Percentiles rank a stretch among this genome's conserved stretches.
phyloP scores from a whole-genome alignment of 1,139 yeast species.

The Saccharomyces hybrid region DNA sequence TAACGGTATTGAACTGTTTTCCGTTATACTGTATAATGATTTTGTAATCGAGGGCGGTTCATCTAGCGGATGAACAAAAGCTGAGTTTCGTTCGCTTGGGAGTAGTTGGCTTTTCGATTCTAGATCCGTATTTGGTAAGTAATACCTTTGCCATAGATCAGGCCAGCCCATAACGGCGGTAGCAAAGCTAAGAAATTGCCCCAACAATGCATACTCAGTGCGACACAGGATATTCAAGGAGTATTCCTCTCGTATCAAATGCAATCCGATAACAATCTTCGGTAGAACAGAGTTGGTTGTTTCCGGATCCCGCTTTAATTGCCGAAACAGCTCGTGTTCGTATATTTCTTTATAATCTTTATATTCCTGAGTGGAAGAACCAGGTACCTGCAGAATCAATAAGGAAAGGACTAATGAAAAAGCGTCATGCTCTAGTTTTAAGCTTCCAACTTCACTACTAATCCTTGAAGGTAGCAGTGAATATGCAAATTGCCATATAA shows the following conservation, averaged over 20 bases:
- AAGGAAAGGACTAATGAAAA: not conserved
- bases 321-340: not conserved
- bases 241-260: constrained; percentile 69
- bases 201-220: constrained; percentile 37
- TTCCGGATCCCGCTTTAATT: not conserved
- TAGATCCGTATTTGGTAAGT: constrained; percentile 32
- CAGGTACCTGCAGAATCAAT: not conserved
- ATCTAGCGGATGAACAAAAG: constrained; percentile 28
- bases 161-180: constrained; percentile 74
- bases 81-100: not conserved
- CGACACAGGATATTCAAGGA: constrained; percentile 47
- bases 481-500: constrained; percentile 19
- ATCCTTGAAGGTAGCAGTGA: constrained; percentile 7
- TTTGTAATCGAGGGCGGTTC: constrained; percentile 31
- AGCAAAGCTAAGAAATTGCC: constrained; percentile 52
- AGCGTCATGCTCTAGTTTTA: not conserved
- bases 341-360: not conserved
- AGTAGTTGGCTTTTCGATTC: not conserved
- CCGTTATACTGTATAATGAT: constrained; percentile 29
- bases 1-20: constrained; percentile 21
- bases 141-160: constrained; percentile 54
- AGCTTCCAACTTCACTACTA: not conserved
- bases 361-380: not conserved
- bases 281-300: constrained; percentile 36
- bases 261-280: constrained; percentile 61